Evolutionary conservation across 2,329 filamentous ascomycete genomes (phyloP), one percentile per base, ranked within the genome.

Genomic region (Aspergillus brasiliensis): DNA sequence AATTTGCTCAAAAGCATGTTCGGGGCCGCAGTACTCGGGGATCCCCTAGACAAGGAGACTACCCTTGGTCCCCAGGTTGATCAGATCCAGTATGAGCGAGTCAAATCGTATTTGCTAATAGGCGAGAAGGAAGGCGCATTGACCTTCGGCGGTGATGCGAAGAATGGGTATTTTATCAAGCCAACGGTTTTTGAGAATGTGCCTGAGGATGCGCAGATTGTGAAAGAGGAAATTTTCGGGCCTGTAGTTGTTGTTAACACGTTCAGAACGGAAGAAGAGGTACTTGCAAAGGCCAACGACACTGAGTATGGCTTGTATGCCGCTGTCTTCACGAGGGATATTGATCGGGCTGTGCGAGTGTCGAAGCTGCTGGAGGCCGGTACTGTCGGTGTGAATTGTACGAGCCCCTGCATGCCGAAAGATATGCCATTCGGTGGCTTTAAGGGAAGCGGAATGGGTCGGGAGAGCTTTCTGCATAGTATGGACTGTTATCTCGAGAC

Each of bases 31-130:
- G 82, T 85, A 67, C 87, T 94, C 66, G 91, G 91, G 66, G 89
- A 96, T 80, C 91, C 91, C 61, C 91, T 94, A 82, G 80, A 85
- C 69, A 76, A 84, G 66, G 83, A 88, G 61, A 94, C 90, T 59
- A 91, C 91, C 86, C 91, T 95, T 78, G 91, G 91, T 44, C 91
- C 91, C 28, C 91, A 94, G 79, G 88, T 94, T 71, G 91, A 88
- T 69, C 82, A 92, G 77, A 78, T 91, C 51, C 91, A 96, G 78
- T 95, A 89, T 71, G 90, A 94, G 80, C 88, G 90, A 65, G 91
- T 95, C 79, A 94, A 94, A 88, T 82, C 78, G 66, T 88, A 87
- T 76, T 90, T 69, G 79, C 92, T 73, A 1, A 80, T 84, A 60
- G 88, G 87, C 48, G 86, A 88, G 78, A 81, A 85, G 62, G 82